Conservation (phyloP, 1,139 yeast genomes). For the Zygosaccharomyces sapae region DNA sequence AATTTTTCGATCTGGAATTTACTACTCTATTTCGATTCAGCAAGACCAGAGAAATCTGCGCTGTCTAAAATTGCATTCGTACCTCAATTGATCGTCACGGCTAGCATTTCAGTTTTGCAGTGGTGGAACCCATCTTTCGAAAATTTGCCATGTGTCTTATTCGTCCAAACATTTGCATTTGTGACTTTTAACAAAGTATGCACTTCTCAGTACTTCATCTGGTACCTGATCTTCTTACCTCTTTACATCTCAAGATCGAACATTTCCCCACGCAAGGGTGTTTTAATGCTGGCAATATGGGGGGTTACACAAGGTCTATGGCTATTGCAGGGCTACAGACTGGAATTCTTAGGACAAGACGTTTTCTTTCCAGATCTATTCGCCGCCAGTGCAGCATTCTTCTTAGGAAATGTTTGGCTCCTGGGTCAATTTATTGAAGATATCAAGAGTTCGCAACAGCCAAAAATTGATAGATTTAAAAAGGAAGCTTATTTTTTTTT, state of each 20-base stretch:
- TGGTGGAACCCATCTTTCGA: conserved; percentile 19
- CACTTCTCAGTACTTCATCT: conserved; percentile 88
- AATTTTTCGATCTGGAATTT: conserved; percentile 87
- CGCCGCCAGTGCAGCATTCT: conserved; percentile 59
- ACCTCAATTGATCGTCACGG: conserved; percentile 65
- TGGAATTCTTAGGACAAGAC: conserved; percentile 74
- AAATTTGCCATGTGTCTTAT: conserved; percentile 52
- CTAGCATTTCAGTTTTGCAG: conserved; percentile 16
- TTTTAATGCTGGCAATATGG: conserved; percentile 54
- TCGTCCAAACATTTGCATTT: conserved; percentile 86
- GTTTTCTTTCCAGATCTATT: conserved; percentile 64
- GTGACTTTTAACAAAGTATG: conserved; percentile 91
- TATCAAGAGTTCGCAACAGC: conserved; percentile 14
- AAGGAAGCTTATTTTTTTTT: neutral
- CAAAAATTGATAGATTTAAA: neutral
- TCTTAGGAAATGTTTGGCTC: conserved; percentile 61
- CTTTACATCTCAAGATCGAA: conserved; percentile 49
- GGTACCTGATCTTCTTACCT: conserved; percentile 86
- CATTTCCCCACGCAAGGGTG: conserved; percentile 36
- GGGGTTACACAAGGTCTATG: conserved; percentile 66
- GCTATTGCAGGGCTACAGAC: conserved; percentile 71
- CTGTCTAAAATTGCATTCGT: conserved; percentile 59
- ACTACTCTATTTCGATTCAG: conserved; percentile 63
- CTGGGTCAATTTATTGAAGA: conserved; percentile 56
- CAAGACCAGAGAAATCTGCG: conserved; percentile 29